Evolutionary conservation across 805 yeast genomes (phyloP), one percentile per base, ranked within the genome.

Genomic region (Grigorovia jiainica): DNA sequence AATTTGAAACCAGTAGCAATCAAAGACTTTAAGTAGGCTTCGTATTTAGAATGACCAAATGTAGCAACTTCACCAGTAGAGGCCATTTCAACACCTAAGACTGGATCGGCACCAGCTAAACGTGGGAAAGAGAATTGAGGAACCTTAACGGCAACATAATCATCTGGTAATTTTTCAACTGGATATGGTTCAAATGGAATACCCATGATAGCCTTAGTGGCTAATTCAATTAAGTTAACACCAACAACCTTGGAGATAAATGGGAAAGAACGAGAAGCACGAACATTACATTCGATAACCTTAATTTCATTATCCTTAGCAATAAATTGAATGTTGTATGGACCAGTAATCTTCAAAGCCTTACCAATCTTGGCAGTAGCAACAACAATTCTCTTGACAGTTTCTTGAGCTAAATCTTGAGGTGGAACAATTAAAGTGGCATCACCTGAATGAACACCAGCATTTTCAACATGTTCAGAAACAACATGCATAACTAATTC

Each of bases 251-350:
- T 90, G 40, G 97, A 90, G 52, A 89, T 87, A 69, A 92, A 90
- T 67, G 98, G 98, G 86, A 87, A 89, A 15, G 97, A 90, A 65
- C 98, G 84, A n/a, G 97, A 90, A 30, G 98, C 98, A 70, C 98
- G 84, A 44, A 90, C 95, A 61, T 90, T 90, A 76, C 98, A 90
- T 70, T 90, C 98, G 61, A 90, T 90, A 42, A 90, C 98, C 78
- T 92, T 92, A 65, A 90, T 87, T 55, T 87, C 95, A 55, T 86
- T 84, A 65, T 89, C 87, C 70, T 87, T 85, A 47, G 96, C 95
- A 36, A 90, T 92, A 64, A 90, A 85, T 70, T 90, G 98, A 63
- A 90, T 90, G 70, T 90, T 90, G 72, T 78, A 90, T 40, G 98
- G 98, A 64, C 98, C 98, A 49, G 97, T 89, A 44, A 90, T 87